A percentile compares a stretch with the other conserved stretches of the same genome.
Conservation (phyloP, 1,284 basidiomycete species). For the Ceratobasidium sp. region DNA sequence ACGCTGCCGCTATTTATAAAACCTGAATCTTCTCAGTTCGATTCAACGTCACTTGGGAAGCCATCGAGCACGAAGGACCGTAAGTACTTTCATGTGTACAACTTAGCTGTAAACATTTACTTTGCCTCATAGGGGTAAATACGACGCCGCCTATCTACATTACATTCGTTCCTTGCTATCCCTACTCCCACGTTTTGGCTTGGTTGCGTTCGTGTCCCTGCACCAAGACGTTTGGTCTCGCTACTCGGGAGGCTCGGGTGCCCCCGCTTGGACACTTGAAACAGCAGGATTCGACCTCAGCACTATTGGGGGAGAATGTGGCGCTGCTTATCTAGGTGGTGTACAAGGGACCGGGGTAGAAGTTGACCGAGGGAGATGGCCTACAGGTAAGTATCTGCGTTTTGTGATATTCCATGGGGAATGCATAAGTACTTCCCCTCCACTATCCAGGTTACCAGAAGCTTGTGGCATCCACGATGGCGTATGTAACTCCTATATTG, state of each 20-base stretch:
- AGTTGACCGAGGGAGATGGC: constrained; percentile 84
- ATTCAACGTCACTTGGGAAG: constrained; percentile 96
- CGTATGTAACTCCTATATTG: constrained; percentile 64
- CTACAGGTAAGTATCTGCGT: constrained; percentile 61
- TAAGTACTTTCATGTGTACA: constrained; percentile 60
- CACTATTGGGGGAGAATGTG: constrained; percentile 77
- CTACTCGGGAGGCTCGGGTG: constrained; percentile 91
- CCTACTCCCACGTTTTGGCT: constrained; percentile 82
- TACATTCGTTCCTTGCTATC: constrained; percentile 82
- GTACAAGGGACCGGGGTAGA: constrained; percentile 68
- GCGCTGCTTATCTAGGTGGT: constrained; percentile 86
- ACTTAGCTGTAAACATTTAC: neutral
- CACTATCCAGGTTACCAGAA: constrained; percentile 79
- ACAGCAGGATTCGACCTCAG: constrained; percentile 82
- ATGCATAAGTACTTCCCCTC: neutral
- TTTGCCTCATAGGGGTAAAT: constrained; percentile 70
- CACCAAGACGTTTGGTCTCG: constrained; percentile 98
- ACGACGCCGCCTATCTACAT: constrained; percentile 84
- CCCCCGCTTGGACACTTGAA: constrained; percentile 92
- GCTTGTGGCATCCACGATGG: constrained; percentile 87
- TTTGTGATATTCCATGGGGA: neutral
- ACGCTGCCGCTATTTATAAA: no score
- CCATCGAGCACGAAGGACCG: constrained; percentile 91
- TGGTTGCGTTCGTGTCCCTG: constrained; percentile 84
- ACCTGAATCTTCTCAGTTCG: constrained; percentile 66